Evolutionary conservation across 176 grass and related monocot genomes (phyloP), one percentile per base, ranked within the genome.

Genomic region (Zea luxurians): DNA sequence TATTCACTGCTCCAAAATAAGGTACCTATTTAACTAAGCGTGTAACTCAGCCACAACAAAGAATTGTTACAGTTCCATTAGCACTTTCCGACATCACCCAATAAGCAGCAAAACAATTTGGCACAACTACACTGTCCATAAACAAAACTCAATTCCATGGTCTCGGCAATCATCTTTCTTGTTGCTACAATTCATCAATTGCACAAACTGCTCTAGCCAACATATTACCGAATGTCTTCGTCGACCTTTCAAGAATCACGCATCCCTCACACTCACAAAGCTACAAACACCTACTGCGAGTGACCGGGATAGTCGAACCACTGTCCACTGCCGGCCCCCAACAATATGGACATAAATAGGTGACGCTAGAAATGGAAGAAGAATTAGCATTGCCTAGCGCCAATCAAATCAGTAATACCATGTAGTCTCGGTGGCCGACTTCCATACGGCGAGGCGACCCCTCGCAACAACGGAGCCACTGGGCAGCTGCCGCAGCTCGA

Each of bases 391-490:
- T 46, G 67, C 55, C 40, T 11, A 6, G 34, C 5, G 34, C 41
- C 1, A 37, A 17, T 3, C n/a, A 70, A 11, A 15, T 20, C 3
- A 43, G 36, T 21, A 70, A 71, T 83, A 99, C 96, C 92, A 99
- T 7, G 89, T 89, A 27, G 88, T 92, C 48, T 90, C 92, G 64
- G 83, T 87, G 55, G 90, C 68, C 65, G 91, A 92, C 74, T 95
- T 98, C 80, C 86, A 89, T 55, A 98, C 78, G 48, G 81, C 96
- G 45, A 99, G 65, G 73, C 89, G 85, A 2, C 92, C 89, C 81
- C 90, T 88, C 17, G 96, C 96, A 53, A 99, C 73, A 35, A 66
- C 45, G 45, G 83, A 89, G n/a, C 92, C 92, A 18, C 88, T 99
- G 6, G 66, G 69, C 1, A 95, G 90, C 62, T 85, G 92, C 75